A percentile compares a stretch with the other conserved stretches of the same genome.
These are phyloP conservation scores for Setaria italica DNA, from an alignment of 202 grass and related monocot species.

Conservation along the genomic window DNA sequence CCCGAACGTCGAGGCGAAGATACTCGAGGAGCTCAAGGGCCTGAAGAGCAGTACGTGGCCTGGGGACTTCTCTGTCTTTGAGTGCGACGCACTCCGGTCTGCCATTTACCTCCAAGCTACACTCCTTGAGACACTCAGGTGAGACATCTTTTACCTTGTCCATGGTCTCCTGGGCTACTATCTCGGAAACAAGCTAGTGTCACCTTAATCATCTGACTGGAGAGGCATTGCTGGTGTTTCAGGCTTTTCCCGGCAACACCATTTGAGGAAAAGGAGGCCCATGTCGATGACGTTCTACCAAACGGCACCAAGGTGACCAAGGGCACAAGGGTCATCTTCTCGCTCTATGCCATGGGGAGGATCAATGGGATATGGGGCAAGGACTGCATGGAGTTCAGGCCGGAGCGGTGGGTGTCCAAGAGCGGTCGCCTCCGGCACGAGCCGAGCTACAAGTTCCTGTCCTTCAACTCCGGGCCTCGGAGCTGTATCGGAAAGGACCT, in stretches of 20 bases:
- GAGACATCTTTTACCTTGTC: conserved; percentile 7
- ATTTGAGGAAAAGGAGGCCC: conserved; percentile 59
- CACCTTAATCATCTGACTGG: not conserved
- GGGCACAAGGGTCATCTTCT: conserved; percentile 63
- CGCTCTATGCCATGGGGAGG: conserved; percentile 68
- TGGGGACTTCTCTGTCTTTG: conserved; percentile 49
- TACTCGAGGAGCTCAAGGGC: conserved; percentile 54
- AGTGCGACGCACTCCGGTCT: conserved; percentile 42
- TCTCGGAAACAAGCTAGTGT: not conserved
- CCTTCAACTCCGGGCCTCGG: conserved; percentile 65
- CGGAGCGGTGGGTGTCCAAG: conserved; percentile 72
- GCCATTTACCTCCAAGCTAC: conserved; percentile 67
- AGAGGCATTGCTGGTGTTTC: conserved; percentile 15
- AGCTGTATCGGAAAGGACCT: conserved; percentile 76
- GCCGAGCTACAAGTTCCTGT: conserved; percentile 66
- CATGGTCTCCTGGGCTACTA: not conserved
- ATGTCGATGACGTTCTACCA: conserved; percentile 53
- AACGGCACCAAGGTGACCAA: conserved; percentile 51
- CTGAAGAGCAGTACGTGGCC: conserved; percentile 31
- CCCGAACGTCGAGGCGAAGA: conserved; percentile 54
- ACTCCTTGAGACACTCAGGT: conserved; percentile 68
- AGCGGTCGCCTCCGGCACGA: conserved; percentile 58
- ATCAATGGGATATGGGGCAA: conserved; percentile 68
- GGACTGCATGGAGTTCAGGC: conserved; percentile 65
- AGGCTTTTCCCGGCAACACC: conserved; percentile 70